Base-by-base conservation (phyloP, 768 basidiomycete genomes). In the Russula emetica region DNA sequence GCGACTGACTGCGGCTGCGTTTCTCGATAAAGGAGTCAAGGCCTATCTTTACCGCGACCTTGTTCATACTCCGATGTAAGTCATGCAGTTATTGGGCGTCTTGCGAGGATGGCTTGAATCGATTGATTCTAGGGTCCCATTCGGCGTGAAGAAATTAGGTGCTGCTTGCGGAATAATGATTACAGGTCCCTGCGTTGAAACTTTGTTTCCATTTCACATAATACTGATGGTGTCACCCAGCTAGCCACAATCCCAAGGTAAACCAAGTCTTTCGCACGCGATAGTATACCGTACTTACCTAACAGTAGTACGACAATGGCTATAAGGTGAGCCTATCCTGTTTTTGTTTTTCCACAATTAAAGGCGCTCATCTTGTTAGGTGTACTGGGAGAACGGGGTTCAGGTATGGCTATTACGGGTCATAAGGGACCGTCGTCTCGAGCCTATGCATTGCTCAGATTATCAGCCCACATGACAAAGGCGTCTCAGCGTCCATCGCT, bases 121-220 rank as follows among this genome's bases (percentile, higher is more conserved):
- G 36, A 47, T n/a, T 18, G 16, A 40, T 16, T 40, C 8, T 66
- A 92, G 91, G 73, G 90, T 93, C 1, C 93, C 93, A 0, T 94
- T 92, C 72, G 81, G 83, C 30, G 80, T 93, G 16, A 85, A 84
- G 68, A 77, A 74, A 56, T 70, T 91, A 52, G 77, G 77, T 13
- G 91, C 92, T 3, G 86, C 87, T 1, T 87, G 88, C 64, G 93
- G 93, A 22, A 84, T 94, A 3, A 95, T 95, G 93, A 88, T 95
- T 55, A 95, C 93, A 67, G 91, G 89, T 86, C 54, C 20, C 42
- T 34, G 18, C 50, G 52, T 62, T 55, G 50, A 55, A 20, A 1
- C 20, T 36, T 20, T 57, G 57, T 20, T 7, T 42, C 40, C 14
- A 51, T 60, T 55, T 30, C 57, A 57, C n/a, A n/a, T n/a, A n/a